Base-by-base conservation (phyloP, 129 eudicot species). In the Artemisia argyi region DNA sequence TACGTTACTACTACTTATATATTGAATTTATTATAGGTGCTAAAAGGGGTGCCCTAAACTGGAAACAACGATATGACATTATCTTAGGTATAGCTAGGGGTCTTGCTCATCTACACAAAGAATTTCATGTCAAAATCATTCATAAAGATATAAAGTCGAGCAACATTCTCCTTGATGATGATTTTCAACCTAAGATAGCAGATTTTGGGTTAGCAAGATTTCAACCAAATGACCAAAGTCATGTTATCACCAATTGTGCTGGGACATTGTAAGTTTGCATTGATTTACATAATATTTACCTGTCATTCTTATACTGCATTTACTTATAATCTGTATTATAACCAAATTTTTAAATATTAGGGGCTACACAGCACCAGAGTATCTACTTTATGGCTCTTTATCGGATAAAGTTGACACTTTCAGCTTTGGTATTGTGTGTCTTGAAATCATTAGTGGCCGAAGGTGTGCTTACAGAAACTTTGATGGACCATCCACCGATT, bases 191-290 rank as follows among this genome's bases (percentile, higher is more conserved):
- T 72, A 86, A 86, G 68, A 80, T 86, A 39, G 85, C 86, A 12
- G 91, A 86, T 72, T 86, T 86, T 26, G 91, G 91, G 15, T 59
- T 86, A 77, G 91, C 86, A 55, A 83, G 88, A 67, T 80, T 86
- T 51, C 70, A 74, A 9, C 88, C 91, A 11, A 86, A 74, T 44
- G 85, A 83, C 76, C 54, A 77, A 51, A 77, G 70, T 35, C 81
- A 77, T 61, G 71, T 77, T 32, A 80, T 83, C 83, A 86, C 88
- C 24, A 72, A 61, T 63, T 81, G 80, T 74, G 85, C 91, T 13
- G 91, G 91, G 47, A 86, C 91, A 22, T 53, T 83, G 91, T 86
- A 74, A 73, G 87, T 69, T 68, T 11, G 10, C 67, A 62, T 5
- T 19, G 49, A 8, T 55, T 55, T 32, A 11, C 61, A 62, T 62